Evolutionary conservation across 139 green algal species (phyloP).

Genomic region (Auxenochlorella pyrenoidosa): DNA sequence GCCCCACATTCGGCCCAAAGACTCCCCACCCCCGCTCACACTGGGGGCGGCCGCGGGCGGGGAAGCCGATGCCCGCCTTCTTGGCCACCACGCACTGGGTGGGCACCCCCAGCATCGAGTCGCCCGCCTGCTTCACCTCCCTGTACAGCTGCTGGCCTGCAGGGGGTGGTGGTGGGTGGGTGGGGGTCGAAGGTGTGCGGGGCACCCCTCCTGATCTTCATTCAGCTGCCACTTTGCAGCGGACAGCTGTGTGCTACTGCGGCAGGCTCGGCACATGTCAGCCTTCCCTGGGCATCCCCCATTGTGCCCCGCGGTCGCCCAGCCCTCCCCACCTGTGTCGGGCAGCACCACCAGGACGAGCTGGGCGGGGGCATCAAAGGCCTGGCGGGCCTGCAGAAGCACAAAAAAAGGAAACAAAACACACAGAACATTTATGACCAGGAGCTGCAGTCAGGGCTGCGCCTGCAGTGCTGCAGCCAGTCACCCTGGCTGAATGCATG

Average conservation of each 20-base stretch:
- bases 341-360: constrained; percentile 61
- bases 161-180: not conserved
- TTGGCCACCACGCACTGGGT: constrained; percentile 70
- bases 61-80: constrained; percentile 64
- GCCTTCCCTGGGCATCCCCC: no score
- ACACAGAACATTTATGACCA: no score
- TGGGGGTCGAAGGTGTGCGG: not conserved
- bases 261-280: no score
- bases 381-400: not conserved
- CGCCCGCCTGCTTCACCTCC: constrained; percentile 69
- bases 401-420: no score
- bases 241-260: no score
- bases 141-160: constrained; percentile 53
- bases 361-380: constrained; percentile 29
- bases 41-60: constrained; percentile 20
- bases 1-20: no score
- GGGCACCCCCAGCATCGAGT: constrained; percentile 63
- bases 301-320: not conserved
- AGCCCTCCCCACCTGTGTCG: constrained; percentile 39
- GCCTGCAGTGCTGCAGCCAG: no score
- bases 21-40: not conserved
- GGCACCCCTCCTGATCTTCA: no score
- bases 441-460: no score
- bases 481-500: no score
- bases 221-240: no score